phyloP scores from a whole-genome alignment of 306 rosid species.

The Quercus mongolica region DNA sequence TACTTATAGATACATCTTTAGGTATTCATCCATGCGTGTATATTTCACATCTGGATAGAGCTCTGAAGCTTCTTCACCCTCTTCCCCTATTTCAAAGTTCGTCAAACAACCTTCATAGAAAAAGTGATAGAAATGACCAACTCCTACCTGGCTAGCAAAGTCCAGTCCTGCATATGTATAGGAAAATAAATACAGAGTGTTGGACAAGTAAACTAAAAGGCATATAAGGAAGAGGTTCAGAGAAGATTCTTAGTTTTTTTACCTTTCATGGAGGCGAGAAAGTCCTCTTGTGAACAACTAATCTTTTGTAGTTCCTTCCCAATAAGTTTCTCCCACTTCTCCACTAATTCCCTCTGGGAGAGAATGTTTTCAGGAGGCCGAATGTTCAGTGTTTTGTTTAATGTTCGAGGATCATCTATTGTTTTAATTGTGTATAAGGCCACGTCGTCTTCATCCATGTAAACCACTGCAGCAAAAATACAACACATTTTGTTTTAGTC shows the following conservation, averaged over 20 bases:
- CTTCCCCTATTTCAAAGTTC: conserved; percentile 62
- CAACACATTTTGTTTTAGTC: not conserved
- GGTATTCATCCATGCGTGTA: conserved; percentile 65
- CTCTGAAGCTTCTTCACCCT: conserved; percentile 75
- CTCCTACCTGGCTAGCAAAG: conserved; percentile 48
- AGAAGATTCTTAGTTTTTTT: not conserved
- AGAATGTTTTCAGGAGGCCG: conserved; percentile 72
- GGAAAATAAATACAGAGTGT: too few relatives aligned
- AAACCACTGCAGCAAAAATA: conserved; percentile 32
- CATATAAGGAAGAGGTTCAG: not conserved
- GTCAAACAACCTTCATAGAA: conserved; percentile 77
- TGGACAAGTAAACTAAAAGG: too few relatives aligned
- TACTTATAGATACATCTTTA: conserved; percentile 29
- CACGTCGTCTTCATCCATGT: conserved; percentile 70
- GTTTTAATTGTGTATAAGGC: conserved; percentile 65
- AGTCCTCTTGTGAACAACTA: conserved; percentile 46
- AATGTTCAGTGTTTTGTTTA: conserved; percentile 75
- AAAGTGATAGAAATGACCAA: conserved; percentile 68
- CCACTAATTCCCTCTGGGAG: conserved; percentile 57
- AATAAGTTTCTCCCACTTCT: conserved; percentile 61
- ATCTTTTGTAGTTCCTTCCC: conserved; percentile 52
- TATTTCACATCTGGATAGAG: conserved; percentile 83
- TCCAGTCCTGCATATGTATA: conserved; percentile 39
- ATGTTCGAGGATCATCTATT: conserved; percentile 72
- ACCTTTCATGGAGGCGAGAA: conserved; percentile 67